Evolutionary conservation across 2,329 filamentous ascomycete species (phyloP), one percentile per base, ranked within the genome.

Genomic region (Akanthomyces muscarius): DNA sequence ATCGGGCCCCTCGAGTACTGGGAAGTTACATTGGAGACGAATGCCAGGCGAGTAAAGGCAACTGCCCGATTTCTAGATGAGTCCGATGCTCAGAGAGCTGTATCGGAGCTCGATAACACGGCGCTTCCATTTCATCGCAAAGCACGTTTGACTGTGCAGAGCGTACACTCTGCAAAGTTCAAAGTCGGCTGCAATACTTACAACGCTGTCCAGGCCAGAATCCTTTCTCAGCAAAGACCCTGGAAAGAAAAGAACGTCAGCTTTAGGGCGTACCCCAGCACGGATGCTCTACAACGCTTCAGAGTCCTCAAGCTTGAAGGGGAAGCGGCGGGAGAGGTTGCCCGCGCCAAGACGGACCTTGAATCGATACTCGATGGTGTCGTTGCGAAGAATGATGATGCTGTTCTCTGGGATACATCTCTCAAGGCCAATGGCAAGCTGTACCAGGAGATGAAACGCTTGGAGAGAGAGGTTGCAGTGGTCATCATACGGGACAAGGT

Each of bases 71-170:
- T 81, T 51, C 23, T 68, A 4, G 67, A 76, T 1, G 76, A 78
- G 55, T 68, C 68, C 0, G 71, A 78, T 45, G 79, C 79, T 0
- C 66, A 66, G 48, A 65, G 72, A 11, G 78, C 75, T 0, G 71
- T 67, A 2, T 90, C 84, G 63, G 84, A 86, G 67, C 86, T 89
- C 64, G 66, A 78, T 52, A 63, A 71, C 5, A 70, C 25, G 7
- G 58, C 54, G 3, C 47, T 81, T 6, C 65, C 71, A 0, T 75
- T 77, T 14, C 66, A 73, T 0, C 62, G 64, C 4, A 66, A 56
- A 0, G 72, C 68, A 0, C 77, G 71, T 38, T 68, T 81, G 1
- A 76, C 73, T 2, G 68, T 78, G 1, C 69, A 69, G n/a, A 67
- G 76, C 6, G 66, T 80, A 2, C 69, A 73, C 16, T 73, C 74